Percentiles rank a stretch among this genome's conserved stretches.
Conservation (phyloP, 495 filamentous ascomycete genomes). For the Hyaloscypha bicolor region DNA sequence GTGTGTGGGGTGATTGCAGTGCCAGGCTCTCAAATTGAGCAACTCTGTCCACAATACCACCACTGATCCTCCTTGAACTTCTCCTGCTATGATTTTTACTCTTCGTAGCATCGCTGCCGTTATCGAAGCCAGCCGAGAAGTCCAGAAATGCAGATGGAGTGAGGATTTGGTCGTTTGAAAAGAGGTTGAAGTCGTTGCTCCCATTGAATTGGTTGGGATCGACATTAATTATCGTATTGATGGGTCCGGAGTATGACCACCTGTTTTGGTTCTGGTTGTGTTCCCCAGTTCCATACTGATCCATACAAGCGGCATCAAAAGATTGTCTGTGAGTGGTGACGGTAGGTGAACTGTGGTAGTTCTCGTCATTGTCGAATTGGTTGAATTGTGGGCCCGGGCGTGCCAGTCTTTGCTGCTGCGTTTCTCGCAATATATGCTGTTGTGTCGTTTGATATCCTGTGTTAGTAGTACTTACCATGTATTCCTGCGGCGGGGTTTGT, state of each 20-base stretch:
- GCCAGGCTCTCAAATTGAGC: slow-evolving; percentile 52
- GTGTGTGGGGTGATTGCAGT: slow-evolving; percentile 32
- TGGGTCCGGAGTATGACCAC: slow-evolving; percentile 37
- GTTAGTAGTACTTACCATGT: slow-evolving; percentile 65
- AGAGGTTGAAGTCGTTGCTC: slow-evolving; percentile 32
- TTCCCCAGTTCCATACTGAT: slow-evolving; percentile 34
- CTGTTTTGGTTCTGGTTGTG: slow-evolving; percentile 11
- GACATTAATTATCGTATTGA: slow-evolving; percentile 46
- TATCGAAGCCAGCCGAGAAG: slow-evolving; percentile 29
- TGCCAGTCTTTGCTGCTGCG: slow-evolving; percentile 50
- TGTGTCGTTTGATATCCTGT: slow-evolving; percentile 73
- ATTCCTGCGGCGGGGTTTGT: slow-evolving; percentile 53
- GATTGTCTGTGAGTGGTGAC: slow-evolving; percentile 47
- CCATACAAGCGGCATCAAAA: slow-evolving; percentile 46
- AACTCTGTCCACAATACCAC: slow-evolving; percentile 54
- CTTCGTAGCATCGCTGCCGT: slow-evolving; percentile 8
- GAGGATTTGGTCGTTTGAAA: slow-evolving; percentile 19
- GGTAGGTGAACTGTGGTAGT: slow-evolving; percentile 50
- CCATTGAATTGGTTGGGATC: slow-evolving; percentile 40
- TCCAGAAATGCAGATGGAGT: slow-evolving; percentile 33
- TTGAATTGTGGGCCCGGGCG: slow-evolving; percentile 55
- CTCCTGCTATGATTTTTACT: slow-evolving; percentile 31
- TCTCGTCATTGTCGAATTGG: slow-evolving; percentile 37
- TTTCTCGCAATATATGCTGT: slow-evolving; percentile 60
- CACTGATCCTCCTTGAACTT: slow-evolving; percentile 52